Percentiles rank a stretch among this genome's conserved stretches.
These are phyloP conservation scores for Hansenula lynferdii DNA, from an alignment of 1,139 yeast genomes.

Conservation along the genomic window DNA sequence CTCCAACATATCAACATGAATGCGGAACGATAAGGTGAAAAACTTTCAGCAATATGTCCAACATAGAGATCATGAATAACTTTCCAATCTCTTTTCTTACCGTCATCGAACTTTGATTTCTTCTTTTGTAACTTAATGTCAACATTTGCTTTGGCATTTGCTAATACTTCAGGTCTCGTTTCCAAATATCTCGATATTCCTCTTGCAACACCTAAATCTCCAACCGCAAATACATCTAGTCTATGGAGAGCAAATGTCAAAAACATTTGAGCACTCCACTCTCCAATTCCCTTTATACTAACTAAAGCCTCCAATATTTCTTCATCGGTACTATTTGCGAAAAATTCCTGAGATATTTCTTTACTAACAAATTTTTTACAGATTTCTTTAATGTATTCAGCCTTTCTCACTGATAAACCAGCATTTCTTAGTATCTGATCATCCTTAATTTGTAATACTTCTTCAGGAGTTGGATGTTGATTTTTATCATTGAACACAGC, in stretches of 20 bases:
- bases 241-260: slow-evolving; percentile 62
- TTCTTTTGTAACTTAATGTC: slow-evolving; percentile 19
- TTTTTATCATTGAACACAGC: slow-evolving; percentile 28
- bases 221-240: slow-evolving; percentile 67
- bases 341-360: slow-evolving; percentile 39
- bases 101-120: slow-evolving; percentile 28
- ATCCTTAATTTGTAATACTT: slow-evolving; percentile 32
- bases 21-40: slow-evolving; percentile 63
- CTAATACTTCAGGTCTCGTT: slow-evolving; percentile 47
- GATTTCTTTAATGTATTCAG: slow-evolving; percentile 57
- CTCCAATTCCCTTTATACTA: slow-evolving; percentile 74
- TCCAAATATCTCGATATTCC: slow-evolving; percentile 66
- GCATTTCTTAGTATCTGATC: slow-evolving; percentile 49
- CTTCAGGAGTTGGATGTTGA: slow-evolving; percentile 48
- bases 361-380: slow-evolving; percentile 49
- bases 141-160: slow-evolving; percentile 33
- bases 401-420: slow-evolving; percentile 72
- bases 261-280: slow-evolving; percentile 93
- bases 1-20: slow-evolving; percentile 78
- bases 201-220: slow-evolving; percentile 81
- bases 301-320: slow-evolving; percentile 54
- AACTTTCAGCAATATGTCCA: slow-evolving; percentile 49
- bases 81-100: slow-evolving; percentile 45
- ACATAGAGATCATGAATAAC: slow-evolving; percentile 58
- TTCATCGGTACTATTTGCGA: slow-evolving; percentile 30